Conservation (phyloP, 345 rosid genomes). For the Aethionema arabicum region DNA sequence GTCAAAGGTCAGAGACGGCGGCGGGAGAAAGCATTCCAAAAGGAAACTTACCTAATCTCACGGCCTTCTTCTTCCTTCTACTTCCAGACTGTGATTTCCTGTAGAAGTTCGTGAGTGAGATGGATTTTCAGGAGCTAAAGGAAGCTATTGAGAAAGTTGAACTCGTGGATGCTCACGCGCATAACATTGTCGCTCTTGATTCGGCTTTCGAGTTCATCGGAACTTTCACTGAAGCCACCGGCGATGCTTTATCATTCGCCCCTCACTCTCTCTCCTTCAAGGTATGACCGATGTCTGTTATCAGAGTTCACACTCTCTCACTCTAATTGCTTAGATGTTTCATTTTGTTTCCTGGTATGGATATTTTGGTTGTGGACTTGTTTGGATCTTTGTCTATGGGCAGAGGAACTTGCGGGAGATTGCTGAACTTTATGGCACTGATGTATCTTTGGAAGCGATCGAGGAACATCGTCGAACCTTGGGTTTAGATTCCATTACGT, state of each 20-base stretch:
- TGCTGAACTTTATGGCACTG: conserved; percentile 68
- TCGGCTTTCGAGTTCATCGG: conserved; percentile 68
- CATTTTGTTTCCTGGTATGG: not conserved
- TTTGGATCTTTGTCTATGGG: not conserved
- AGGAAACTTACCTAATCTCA: no score
- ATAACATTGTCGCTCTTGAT: conserved; percentile 71
- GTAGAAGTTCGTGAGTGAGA: conserved; percentile 12
- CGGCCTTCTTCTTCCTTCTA: not conserved
- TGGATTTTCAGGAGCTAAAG: conserved; percentile 60
- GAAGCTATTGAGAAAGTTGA: conserved; percentile 52
- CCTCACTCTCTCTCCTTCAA: conserved; percentile 77
- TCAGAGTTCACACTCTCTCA: not conserved
- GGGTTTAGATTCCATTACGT: conserved; percentile 57
- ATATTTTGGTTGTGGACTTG: not conserved
- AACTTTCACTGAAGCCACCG: conserved; percentile 72
- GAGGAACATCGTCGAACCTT: conserved; percentile 58
- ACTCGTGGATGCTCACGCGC: conserved; percentile 81
- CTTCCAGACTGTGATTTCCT: conserved; percentile 4
- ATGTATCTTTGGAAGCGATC: conserved; percentile 54
- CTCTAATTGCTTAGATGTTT: not conserved
- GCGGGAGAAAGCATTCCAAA: no score
- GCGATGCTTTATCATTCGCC: conserved; percentile 67
- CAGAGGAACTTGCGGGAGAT: conserved; percentile 84
- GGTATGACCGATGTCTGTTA: conserved; percentile 38
- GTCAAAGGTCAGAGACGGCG: not conserved